Conservation (phyloP, 306 rosid species). For the Cucumis melo region DNA sequence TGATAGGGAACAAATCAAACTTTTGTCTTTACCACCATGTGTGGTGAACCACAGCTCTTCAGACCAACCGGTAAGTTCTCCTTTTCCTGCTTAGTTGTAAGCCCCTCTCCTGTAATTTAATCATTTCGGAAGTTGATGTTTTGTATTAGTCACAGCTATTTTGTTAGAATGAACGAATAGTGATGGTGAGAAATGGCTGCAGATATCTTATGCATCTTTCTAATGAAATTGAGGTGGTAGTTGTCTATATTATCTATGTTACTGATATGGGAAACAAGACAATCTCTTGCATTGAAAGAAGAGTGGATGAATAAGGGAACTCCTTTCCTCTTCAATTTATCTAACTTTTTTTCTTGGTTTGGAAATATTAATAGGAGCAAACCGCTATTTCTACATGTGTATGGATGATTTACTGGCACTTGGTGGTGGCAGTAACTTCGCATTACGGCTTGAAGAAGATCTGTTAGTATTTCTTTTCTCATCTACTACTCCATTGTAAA, state of each 20-base stretch:
- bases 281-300: not conserved
- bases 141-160: not conserved
- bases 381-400: constrained; percentile 70
- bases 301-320: not conserved
- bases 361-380: constrained; percentile 41
- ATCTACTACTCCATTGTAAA: not conserved
- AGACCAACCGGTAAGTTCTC: constrained; percentile 71
- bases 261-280: not conserved
- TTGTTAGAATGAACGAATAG: not conserved
- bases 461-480: constrained; percentile 42
- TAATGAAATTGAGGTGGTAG: not conserved
- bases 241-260: not conserved
- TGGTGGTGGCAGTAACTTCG: constrained; percentile 89
- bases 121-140: not conserved
- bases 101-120: not conserved
- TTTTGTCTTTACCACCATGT: constrained; percentile 80
- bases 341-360: not conserved
- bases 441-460: constrained; percentile 74
- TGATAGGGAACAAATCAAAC: constrained; percentile 72
- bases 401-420: constrained; percentile 65
- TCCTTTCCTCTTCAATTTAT: not conserved
- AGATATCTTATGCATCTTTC: not conserved
- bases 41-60: constrained; percentile 79
- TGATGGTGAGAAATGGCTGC: not conserved
- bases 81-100: not conserved